Evolutionary conservation across 2,329 filamentous ascomycete genomes (phyloP).

Genomic region (Fusarium fujikuroi): DNA sequence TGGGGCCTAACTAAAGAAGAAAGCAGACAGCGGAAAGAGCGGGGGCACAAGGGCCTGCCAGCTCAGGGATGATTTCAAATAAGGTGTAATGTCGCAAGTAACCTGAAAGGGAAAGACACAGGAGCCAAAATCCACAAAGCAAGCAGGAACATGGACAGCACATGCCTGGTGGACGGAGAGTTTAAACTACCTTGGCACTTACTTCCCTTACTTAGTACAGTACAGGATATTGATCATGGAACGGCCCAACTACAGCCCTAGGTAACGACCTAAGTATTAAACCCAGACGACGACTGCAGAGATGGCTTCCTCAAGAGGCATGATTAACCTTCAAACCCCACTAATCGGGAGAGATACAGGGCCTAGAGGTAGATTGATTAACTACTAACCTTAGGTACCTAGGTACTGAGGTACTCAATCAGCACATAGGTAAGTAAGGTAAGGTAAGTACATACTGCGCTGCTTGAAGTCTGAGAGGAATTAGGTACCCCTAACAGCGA

Average conservation of each 20-base stretch:
- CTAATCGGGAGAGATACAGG: background rate
- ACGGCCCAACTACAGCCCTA: slow-evolving; percentile 9
- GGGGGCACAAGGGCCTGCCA: slow-evolving; percentile 11
- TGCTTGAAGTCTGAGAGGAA: background rate
- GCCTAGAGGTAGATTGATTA: background rate
- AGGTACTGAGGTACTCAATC: background rate
- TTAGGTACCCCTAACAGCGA: background rate
- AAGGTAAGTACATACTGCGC: background rate
- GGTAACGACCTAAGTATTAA: background rate
- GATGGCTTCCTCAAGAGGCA: slow-evolving; percentile 1
- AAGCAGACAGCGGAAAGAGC: slow-evolving; percentile 7
- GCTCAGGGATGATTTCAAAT: slow-evolving; percentile 18
- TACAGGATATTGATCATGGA: background rate
- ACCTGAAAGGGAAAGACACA: background rate
- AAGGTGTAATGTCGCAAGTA: slow-evolving; percentile 6
- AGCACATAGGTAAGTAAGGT: too few species aligned
- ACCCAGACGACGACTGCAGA: slow-evolving; percentile 12
- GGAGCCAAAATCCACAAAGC: background rate
- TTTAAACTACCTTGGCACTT: background rate
- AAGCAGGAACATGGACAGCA: slow-evolving; percentile 4
- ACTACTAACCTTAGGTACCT: background rate
- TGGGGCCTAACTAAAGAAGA: background rate
- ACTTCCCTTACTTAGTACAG: background rate
- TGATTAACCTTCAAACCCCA: slow-evolving; percentile 6
- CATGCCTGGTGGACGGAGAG: background rate